Evolutionary conservation across 176 grass and related monocot species (phyloP).

Genomic region (Hsuehochloa calcarea): DNA sequence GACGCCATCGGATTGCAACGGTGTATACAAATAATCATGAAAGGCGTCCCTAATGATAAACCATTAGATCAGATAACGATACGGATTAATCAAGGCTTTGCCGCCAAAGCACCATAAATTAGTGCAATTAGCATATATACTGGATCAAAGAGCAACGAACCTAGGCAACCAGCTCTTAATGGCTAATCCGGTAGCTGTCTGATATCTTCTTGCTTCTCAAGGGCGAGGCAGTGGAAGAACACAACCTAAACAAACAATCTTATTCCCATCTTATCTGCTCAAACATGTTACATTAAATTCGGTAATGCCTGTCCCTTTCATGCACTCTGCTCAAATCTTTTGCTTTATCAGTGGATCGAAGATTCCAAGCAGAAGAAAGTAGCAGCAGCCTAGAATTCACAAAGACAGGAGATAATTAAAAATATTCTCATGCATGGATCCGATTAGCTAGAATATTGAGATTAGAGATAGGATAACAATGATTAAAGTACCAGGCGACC

Average conservation of each 20-base stretch:
- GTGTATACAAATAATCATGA: background rate
- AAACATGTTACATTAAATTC: constrained; percentile 40
- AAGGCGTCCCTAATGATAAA: background rate
- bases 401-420: constrained; percentile 44
- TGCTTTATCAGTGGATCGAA: constrained; percentile 52
- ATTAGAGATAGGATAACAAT: constrained; percentile 43
- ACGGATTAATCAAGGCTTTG: constrained; percentile 3
- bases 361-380: constrained; percentile 41
- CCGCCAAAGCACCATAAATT: background rate
- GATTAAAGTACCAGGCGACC: constrained; percentile 29
- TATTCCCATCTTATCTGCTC: constrained; percentile 50
- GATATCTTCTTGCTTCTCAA: constrained; percentile 25
- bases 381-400: constrained; percentile 20
- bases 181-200: constrained; percentile 18
- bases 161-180: constrained; percentile 11
- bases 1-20: no score
- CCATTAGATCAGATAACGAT: constrained; percentile 18
- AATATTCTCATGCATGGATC: constrained; percentile 27
- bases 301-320: constrained; percentile 40
- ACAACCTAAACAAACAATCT: constrained; percentile 42
- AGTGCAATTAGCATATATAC: background rate
- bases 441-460: constrained; percentile 35
- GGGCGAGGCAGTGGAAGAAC: constrained; percentile 25
- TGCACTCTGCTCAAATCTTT: constrained; percentile 44
- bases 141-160: background rate